A percentile compares a stretch with the other conserved stretches of the same genome.
Conservation (phyloP, 257 asterid genomes). For the Fraxinus pennsylvanica region DNA sequence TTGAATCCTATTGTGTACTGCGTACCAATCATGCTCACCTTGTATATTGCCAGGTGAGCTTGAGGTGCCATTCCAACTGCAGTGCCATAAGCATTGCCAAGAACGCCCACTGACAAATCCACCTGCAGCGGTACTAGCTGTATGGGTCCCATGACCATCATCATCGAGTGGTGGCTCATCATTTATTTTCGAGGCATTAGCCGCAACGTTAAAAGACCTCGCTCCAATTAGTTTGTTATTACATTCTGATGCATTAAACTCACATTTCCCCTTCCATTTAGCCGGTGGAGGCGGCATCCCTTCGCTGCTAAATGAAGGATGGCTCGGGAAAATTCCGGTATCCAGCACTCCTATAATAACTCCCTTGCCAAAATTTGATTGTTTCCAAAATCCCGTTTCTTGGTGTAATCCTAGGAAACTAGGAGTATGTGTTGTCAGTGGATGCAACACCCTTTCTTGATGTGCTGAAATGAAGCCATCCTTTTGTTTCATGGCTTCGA, state of each 20-base stretch:
- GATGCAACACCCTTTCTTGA: constrained; percentile 23
- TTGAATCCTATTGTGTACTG: neutral
- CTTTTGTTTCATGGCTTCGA: constrained; percentile 24
- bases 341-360: constrained; percentile 36
- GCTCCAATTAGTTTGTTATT: constrained; percentile 35
- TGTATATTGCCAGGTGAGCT: constrained; percentile 38
- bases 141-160: constrained; percentile 33
- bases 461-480: constrained; percentile 28
- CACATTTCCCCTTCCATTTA: constrained; percentile 46
- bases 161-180: constrained; percentile 23
- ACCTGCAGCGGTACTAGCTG: constrained; percentile 29
- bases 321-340: constrained; percentile 32
- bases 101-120: constrained; percentile 12
- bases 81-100: constrained; percentile 27
- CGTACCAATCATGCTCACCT: neutral
- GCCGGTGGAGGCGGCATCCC: constrained; percentile 41
- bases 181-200: neutral
- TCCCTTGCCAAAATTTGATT: constrained; percentile 33
- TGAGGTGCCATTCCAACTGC: constrained; percentile 35
- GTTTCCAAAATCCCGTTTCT: constrained; percentile 32
- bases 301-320: constrained; percentile 38
- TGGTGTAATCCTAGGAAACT: constrained; percentile 35
- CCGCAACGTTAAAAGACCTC: constrained; percentile 23
- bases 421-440: constrained; percentile 41
- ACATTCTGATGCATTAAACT: constrained; percentile 7